Base-by-base conservation (phyloP, 1,139 yeast species). In the Yamadazyma sp. region DNA sequence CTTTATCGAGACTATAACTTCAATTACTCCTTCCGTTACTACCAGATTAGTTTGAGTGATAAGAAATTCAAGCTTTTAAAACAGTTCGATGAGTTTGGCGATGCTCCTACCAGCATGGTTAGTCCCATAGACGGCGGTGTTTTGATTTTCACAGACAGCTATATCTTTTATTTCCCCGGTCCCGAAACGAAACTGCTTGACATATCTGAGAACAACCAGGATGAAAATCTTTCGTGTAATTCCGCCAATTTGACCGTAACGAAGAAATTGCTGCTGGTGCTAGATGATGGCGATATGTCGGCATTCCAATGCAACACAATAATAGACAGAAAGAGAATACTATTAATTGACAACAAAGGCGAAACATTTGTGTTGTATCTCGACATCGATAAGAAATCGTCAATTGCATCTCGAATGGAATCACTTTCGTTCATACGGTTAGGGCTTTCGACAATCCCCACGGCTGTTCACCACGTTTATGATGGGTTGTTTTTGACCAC, bases 1-100 rank as follows among this genome's bases (percentile, higher is more conserved):
- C 46, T 69, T 12, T 69, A 67, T 45, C 53, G 74, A 25, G 75
- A 69, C 39, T 60, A 61, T 33, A 61, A 63, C 34, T 64, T 60
- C 44, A 54, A 56, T 31, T 61, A 55, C 38, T 62, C 68, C 3
- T 42, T 70, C 33, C 49, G 76, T 24, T 59, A 52, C 42, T 67
- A 65, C 44, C 36, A 47, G 12, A 41, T 61, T 4, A 44, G 49
- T n/a, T 6, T 36, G 5, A 24, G 30, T 1, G 36, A 39, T 4
- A 44, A 40, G 9, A 39, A 38, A 2, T 42, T 58, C 20, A 38
- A 32, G 0, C 34, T 63, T 4, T n/a, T 41, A 5, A 44, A 50
- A 17, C 73, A 69, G 40, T 62, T 61, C 44, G 59, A 59, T n/a
- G 64, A 56, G 36, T 71, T 71, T 43, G 59, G 59, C 1, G 64